A percentile compares a stretch with the other conserved stretches of the same genome.
Evolutionary conservation across 805 yeast species (phyloP).

Genomic region (Candida palmyrensis): DNA sequence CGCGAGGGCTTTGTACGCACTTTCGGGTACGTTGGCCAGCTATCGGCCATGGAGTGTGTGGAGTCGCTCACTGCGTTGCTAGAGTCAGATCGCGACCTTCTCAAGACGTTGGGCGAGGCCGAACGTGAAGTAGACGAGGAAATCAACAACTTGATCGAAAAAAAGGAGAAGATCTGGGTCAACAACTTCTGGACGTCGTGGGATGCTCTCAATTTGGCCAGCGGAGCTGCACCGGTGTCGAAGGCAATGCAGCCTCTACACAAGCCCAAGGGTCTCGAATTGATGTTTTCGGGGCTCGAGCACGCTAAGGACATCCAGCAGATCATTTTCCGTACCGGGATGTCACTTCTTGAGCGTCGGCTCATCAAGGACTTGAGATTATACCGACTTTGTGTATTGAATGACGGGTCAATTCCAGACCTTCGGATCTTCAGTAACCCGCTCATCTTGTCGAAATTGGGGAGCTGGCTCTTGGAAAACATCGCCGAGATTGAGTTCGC

Average conservation of each 20-base stretch:
- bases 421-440: constrained; percentile 79
- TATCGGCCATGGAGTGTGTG: constrained; percentile 90
- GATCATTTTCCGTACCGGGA: constrained; percentile 81
- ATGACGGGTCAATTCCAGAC: constrained; percentile 75
- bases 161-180: constrained; percentile 63
- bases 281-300: constrained; percentile 65
- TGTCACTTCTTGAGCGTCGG: constrained; percentile 80
- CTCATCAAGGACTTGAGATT: constrained; percentile 73
- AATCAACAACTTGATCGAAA: constrained; percentile 25
- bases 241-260: constrained; percentile 13
- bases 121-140: constrained; percentile 15
- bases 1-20: constrained; percentile 83
- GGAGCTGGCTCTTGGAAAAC: constrained; percentile 87
- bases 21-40: constrained; percentile 81
- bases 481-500: constrained; percentile 69
- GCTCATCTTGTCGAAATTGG: constrained; percentile 73
- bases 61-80: constrained; percentile 82
- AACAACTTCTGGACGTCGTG: constrained; percentile 62
- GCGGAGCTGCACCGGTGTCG: constrained; percentile 5
- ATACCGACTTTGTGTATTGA: constrained; percentile 80
- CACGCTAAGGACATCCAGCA: constrained; percentile 82
- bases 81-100: constrained; percentile 50
- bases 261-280: constrained; percentile 42
- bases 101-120: constrained; percentile 12
- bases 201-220: constrained; percentile 42